A percentile compares a stretch with the other conserved stretches of the same genome.
These are phyloP conservation scores for Sporothrix dimorphospora DNA, from an alignment of 2,329 filamentous ascomycete genomes.

Conservation along the genomic window DNA sequence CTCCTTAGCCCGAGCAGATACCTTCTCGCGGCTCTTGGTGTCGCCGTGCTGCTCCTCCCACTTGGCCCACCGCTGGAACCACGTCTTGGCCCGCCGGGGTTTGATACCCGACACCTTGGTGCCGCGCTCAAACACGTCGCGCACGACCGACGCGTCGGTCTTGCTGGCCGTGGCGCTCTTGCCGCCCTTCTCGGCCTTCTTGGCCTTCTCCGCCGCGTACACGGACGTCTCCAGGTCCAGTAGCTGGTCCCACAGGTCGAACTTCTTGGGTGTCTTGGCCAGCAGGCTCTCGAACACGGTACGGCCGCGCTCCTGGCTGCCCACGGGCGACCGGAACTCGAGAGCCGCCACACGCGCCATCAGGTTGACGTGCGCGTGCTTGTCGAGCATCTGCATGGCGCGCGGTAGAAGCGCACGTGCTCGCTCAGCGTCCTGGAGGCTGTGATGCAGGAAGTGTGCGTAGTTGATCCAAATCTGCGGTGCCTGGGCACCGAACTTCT, in stretches of 20 bases:
- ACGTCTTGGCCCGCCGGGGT: slow-evolving; percentile 77
- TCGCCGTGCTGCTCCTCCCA: slow-evolving; percentile 81
- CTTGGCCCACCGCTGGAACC: slow-evolving; percentile 90
- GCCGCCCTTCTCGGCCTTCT: slow-evolving; percentile 39
- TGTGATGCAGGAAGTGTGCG: slow-evolving; percentile 86
- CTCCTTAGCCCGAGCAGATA: slow-evolving; percentile 70
- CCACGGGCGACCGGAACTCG: slow-evolving; percentile 82
- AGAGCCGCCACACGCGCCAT: slow-evolving; percentile 88
- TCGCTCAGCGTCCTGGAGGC: slow-evolving; percentile 68
- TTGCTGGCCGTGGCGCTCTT: slow-evolving; percentile 52
- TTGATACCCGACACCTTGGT: slow-evolving; percentile 71
- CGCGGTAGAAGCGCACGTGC: slow-evolving; percentile 78
- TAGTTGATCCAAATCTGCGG: slow-evolving; percentile 92
- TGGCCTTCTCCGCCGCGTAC: slow-evolving; percentile 49
- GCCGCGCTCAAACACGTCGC: slow-evolving; percentile 82
- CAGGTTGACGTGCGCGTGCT: slow-evolving; percentile 67
- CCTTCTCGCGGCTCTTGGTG: slow-evolving; percentile 69
- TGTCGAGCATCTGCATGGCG: slow-evolving; percentile 79
- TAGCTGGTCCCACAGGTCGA: slow-evolving; percentile 91
- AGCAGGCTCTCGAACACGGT: slow-evolving; percentile 93
- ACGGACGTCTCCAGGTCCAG: slow-evolving; percentile 79
- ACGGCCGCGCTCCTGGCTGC: slow-evolving; percentile 85
- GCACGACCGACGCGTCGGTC: slow-evolving; percentile 57
- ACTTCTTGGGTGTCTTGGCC: slow-evolving; percentile 81
- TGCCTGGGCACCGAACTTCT: slow-evolving; percentile 82